Base-by-base conservation (phyloP, 1,284 basidiomycete genomes). In the Leccinum subrobustum region DNA sequence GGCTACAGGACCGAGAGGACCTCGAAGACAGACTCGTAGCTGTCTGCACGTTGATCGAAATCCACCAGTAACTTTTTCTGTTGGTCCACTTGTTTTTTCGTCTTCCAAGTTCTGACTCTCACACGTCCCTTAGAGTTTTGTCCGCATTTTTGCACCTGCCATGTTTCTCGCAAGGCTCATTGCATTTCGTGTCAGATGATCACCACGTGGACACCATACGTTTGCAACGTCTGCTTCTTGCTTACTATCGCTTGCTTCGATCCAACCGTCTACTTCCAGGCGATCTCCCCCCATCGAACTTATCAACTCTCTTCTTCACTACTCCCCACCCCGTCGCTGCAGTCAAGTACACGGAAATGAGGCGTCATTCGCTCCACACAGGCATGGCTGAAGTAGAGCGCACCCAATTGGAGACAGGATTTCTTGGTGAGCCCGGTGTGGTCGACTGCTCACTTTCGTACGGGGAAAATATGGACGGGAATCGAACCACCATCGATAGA, bases 321-420 rank as follows among this genome's bases (percentile, higher is more conserved):
- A 70, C 82, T 42, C 75, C 81, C n/a, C 80, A 86, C 67, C 75
- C 86, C 4, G 87, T 94, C 69, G 68, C 75, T 42, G 90, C 85
- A 0, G 83, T 87, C 7, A 83, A 85, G 16, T 79, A 91, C 39
- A 77, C 96, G 18, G 87, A 92, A 6, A 86, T 95, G 48, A 82
- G 86, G 23, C 91, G 91, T 65, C 91, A 93, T 71, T 83, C 89
- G 0, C 72, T 89, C 56, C 89, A 93, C 67, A 83, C 81, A 56
- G 83, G 86, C 2, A 92, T 95, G 87, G 83, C 85, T 42, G 94
- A 96, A 73, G 80, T 75, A 0, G 87, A 89, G 63, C 81, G 92
- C 29, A 81, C 84, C 39, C 82, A 82, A 59, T 72, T 92, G 66
- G 91, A 93, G 71, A 74, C 74, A 39, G 73, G 83, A 54, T 73